Conservation (phyloP, 2,329 filamentous ascomycete genomes). For the Aureobasidium sp. region DNA sequence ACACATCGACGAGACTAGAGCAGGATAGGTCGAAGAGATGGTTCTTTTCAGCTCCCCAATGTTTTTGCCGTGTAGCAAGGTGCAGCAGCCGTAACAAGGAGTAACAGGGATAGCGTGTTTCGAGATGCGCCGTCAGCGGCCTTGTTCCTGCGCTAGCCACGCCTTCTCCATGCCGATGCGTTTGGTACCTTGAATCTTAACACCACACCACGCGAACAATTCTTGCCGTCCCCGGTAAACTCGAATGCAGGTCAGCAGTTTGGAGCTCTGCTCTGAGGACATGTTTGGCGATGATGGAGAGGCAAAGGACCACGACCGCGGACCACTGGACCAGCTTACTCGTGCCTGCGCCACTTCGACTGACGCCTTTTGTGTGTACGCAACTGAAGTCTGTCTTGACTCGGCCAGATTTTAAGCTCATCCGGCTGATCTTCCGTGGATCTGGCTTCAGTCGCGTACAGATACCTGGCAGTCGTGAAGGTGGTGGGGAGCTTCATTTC, state of each 20-base stretch:
- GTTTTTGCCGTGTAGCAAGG: not conserved
- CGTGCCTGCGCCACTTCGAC: not conserved
- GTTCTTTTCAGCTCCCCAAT: constrained; percentile 10
- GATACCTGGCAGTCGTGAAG: not conserved
- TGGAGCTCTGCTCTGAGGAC: not conserved
- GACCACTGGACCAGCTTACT: not conserved
- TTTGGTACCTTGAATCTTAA: constrained; percentile 14
- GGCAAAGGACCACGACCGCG: not conserved
- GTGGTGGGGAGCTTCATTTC: not conserved
- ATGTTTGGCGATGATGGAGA: constrained; percentile 2
- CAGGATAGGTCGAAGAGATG: constrained; percentile 1
- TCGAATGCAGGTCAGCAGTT: constrained; percentile 1
- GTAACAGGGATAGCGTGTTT: constrained; percentile 12
- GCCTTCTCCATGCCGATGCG: constrained; percentile 7
- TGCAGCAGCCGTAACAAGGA: not conserved
- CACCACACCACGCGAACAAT: constrained; percentile 1
- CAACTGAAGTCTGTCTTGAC: constrained; percentile 1
- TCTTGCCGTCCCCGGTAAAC: not conserved
- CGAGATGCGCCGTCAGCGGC: constrained; percentile 7
- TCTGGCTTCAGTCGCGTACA: not conserved
- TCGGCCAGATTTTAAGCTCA: constrained; percentile 8
- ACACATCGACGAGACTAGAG: not conserved
- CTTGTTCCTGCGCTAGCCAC: constrained; percentile 13
- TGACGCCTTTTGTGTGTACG: not conserved
- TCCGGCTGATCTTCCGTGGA: constrained; percentile 5